Evolutionary conservation across 2,329 filamentous ascomycete species (phyloP), one percentile per base, ranked within the genome.

Genomic region (Phyllosticta ampelicida): DNA sequence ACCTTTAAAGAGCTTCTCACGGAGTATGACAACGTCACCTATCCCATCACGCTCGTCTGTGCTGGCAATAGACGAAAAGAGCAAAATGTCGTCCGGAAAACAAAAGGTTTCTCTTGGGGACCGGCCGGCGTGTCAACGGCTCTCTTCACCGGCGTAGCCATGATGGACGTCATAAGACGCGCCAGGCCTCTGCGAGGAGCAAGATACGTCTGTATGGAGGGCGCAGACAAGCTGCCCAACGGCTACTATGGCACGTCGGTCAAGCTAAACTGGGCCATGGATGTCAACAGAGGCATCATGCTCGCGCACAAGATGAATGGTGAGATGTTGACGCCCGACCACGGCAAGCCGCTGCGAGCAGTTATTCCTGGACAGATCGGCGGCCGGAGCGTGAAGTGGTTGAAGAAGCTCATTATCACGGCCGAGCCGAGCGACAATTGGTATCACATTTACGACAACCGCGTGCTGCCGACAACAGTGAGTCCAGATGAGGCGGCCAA

Each of bases 391-490:
- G 90, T 96, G 29, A 96, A 96, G 72, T 96, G 91, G 91, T 70
- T 96, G 60, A 92, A 86, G 74, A 85, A 79, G 63, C 80, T 96
- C 61, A 86, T 90, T 50, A 71, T 96, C 54, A 92, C 90, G 0
- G 81, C 85, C 9, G 77, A 79, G 21, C 90, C 90, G 0, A 95
- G 90, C 67, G 86, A 92, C 62, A 96, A 95, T 67, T 95, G 90
- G 89, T 96, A 96, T 66, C 91, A 96, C 71, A 90, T 95, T 62
- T 91, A 94, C 71, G 91, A 96, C 70, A 96, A 96, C 68, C 79
- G 90, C 60, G 90, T 96, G 1, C 74, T 96, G 48, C 91, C 91
- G 63, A 95, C 90, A 0, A 91, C 85, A 80, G 79, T 96, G 16
- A 86, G 85, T 10, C 90, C 91, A 0, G 90, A 95, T 64, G 85